Evolutionary conservation across 108 stramenopile species (phyloP), one percentile per base, ranked within the genome.

Genomic region (Nitzschia sp.): DNA sequence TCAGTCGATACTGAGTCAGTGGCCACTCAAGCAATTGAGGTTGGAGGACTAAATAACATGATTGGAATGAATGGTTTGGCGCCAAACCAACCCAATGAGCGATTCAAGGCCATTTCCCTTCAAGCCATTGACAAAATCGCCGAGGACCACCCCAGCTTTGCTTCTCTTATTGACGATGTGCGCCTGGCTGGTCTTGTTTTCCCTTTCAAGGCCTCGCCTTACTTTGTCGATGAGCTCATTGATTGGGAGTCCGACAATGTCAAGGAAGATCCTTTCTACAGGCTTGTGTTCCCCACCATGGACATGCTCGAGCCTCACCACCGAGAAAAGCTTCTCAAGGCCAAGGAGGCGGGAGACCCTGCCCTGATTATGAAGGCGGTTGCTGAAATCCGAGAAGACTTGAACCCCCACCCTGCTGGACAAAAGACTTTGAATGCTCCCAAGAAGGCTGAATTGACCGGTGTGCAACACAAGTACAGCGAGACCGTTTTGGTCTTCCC

Each of bases 401-500:
- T 86, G 18, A 86, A 86, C 62, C 85, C 85, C 3, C 85, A 86
- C 42, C 85, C 85, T 35, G 85, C 85, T 19, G 85, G 85, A 29
- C 85, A 86, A 56, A 83, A 86, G 66, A 48, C 70, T 11, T 72
- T 86, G 45, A 86, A 86, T 57, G 77, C 75, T 13, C 82, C 82
- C 1, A 81, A 78, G 36, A 53, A 71, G 0, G 65, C 66, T 23
- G 70, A 71, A 21, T 59, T 86, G 13, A 70, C 77, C 9, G 85
- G 85, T 19, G 72, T 86, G 24, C 85, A 86, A 55, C 85, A 86
- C 78, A 86, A 83, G 65, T 86, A 86, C 62, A 71, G 70, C 42
- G 85, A 86, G 58, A 86, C 85, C 15, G 74, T 72, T 2, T 58
- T 86, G 31, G 79, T 83, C 33, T 86, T 86, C 47, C 77, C 85